Percentiles rank a stretch among this genome's conserved stretches.
Evolutionary conservation across 2,329 filamentous ascomycete genomes (phyloP).

Genomic region (Hypoxylon sp.): DNA sequence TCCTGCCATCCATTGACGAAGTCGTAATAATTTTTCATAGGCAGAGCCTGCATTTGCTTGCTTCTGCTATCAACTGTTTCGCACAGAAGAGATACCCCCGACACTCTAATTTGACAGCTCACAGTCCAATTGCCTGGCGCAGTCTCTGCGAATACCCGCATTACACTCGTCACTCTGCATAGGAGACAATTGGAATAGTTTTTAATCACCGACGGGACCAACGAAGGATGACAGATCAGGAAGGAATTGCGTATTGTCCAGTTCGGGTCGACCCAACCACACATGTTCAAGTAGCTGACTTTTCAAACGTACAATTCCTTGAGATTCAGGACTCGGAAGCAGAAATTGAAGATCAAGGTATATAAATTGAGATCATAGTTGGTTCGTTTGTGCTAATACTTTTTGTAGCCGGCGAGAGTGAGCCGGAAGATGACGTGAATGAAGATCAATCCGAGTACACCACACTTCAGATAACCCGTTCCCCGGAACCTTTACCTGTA

Average conservation of each 20-base stretch:
- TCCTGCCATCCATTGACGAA: slow-evolving; percentile 47
- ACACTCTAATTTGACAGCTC: slow-evolving; percentile 41
- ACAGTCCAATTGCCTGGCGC: slow-evolving; percentile 46
- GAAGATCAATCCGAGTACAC: slow-evolving; percentile 33
- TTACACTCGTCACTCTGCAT: slow-evolving; percentile 44
- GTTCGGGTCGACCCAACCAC: slow-evolving; percentile 43
- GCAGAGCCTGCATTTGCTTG: slow-evolving; percentile 45
- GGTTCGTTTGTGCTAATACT: slow-evolving; percentile 43
- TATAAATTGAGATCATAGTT: slow-evolving; percentile 20
- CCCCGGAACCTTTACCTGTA: slow-evolving; percentile 21
- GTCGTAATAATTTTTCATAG: slow-evolving; percentile 44
- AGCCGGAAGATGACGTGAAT: slow-evolving; percentile 39
- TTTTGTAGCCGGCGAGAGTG: slow-evolving; percentile 37
- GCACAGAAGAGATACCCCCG: slow-evolving; percentile 46
- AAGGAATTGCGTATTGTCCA: slow-evolving; percentile 47
- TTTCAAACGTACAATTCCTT: slow-evolving; percentile 44
- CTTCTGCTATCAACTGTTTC: slow-evolving; percentile 43
- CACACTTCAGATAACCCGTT: slow-evolving; percentile 15
- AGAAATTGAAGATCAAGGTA: slow-evolving; percentile 48
- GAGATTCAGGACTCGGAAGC: slow-evolving; percentile 36
- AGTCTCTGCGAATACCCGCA: slow-evolving; percentile 46
- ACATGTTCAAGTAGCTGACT: slow-evolving; percentile 46
- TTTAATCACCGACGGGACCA: slow-evolving; percentile 27
- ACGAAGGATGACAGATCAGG: slow-evolving; percentile 47
- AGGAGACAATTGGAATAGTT: slow-evolving; percentile 37